Evolutionary conservation across 805 yeast genomes (phyloP).

Genomic region (Brettanomyces anomalus): DNA sequence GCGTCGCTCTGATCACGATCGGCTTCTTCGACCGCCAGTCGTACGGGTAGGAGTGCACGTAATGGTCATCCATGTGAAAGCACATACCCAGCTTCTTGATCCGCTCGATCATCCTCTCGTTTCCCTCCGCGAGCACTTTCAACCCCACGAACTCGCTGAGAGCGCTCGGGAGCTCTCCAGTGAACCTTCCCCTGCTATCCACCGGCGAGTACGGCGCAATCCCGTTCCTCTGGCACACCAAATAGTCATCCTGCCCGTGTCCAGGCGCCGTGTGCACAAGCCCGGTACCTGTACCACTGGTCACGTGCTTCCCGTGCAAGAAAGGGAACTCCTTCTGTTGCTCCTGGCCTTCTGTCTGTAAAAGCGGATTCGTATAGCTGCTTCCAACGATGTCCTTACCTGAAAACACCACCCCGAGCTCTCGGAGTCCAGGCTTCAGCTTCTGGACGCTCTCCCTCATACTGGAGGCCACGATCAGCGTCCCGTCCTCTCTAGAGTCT

Average conservation of each 20-base stretch:
- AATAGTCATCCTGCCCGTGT: constrained; percentile 91
- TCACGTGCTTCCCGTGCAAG: constrained; percentile 74
- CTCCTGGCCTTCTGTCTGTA: constrained; percentile 4
- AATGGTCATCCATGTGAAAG: constrained; percentile 37
- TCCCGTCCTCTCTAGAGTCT: constrained; percentile 26
- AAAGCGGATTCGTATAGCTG: constrained; percentile 49
- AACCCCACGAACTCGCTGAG: constrained; percentile 39
- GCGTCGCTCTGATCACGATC: constrained; percentile 88
- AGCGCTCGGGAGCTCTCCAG: constrained; percentile 38
- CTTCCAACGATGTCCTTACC: constrained; percentile 35
- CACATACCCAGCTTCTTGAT: constrained; percentile 38
- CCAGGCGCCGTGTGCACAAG: constrained; percentile 97
- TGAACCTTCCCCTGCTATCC: constrained; percentile 63
- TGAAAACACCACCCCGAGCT: constrained; percentile 22
- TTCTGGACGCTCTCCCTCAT: constrained; percentile 32
- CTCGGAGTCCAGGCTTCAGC: constrained; percentile 19
- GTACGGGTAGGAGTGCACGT: constrained; percentile 83
- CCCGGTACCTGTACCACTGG: constrained; percentile 81
- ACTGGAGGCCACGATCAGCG: constrained; percentile 48
- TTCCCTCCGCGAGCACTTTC: constrained; percentile 57
- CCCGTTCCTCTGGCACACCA: constrained; percentile 49
- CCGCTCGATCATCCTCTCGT: constrained; percentile 32
- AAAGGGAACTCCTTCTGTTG: constrained; percentile 41
- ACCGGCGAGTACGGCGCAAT: constrained; percentile 69
- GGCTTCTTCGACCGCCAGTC: constrained; percentile 98